Conservation (phyloP, 208 protist genomes). For the Trypanosoma boissoni region DNA sequence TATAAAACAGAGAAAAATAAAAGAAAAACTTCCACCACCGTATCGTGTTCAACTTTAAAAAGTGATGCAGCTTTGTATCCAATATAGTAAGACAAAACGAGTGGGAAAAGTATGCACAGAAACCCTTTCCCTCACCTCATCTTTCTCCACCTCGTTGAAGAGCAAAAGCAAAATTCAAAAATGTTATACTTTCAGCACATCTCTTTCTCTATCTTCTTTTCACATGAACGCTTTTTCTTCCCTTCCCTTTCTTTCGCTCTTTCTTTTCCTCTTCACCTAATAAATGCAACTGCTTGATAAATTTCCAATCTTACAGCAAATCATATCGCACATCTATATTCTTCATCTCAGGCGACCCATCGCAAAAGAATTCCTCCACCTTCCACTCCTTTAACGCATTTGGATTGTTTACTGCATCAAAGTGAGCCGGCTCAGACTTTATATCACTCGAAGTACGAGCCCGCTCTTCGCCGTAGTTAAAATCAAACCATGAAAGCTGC, state of each 20-base stretch:
- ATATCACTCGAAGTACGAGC: neutral
- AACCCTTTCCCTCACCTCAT: too few species aligned
- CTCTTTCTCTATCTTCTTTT: neutral
- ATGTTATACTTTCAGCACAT: neutral
- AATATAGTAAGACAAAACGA: too few species aligned
- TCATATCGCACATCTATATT: constrained; percentile 47
- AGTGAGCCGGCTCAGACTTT: constrained; percentile 39
- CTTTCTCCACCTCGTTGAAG: too few species aligned
- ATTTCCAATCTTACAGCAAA: constrained; percentile 28
- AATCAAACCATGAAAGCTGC: constrained; percentile 57
- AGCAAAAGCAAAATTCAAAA: too few species aligned
- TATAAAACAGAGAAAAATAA: neutral
- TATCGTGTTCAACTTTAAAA: too few species aligned
- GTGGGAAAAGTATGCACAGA: too few species aligned
- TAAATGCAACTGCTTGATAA: neutral
- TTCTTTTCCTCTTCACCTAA: constrained; percentile 1
- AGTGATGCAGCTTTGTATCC: too few species aligned
- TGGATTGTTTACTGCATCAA: constrained; percentile 59
- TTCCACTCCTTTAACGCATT: constrained; percentile 44
- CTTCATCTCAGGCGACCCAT: neutral
- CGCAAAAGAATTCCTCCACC: constrained; percentile 75
- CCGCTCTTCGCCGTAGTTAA: constrained; percentile 56
- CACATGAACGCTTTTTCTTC: neutral
- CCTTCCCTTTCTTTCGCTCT: neutral
- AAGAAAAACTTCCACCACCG: too few species aligned